Evolutionary conservation across 805 yeast species (phyloP).

Genomic region (Tetrapisispora taiwanensis): DNA sequence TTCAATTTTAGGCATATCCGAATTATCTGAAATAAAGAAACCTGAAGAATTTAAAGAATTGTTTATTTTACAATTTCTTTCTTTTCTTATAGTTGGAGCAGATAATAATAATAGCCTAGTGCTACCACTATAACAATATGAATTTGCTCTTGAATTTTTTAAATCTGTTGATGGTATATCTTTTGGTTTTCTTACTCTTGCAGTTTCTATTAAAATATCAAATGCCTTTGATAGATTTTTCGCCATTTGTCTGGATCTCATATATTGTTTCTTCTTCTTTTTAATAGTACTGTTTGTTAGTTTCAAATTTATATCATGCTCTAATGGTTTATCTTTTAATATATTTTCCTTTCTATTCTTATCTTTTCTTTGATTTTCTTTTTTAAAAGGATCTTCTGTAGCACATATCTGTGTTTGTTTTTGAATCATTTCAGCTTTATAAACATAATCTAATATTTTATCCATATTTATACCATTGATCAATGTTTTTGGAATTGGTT

Average conservation of each 20-base stretch:
- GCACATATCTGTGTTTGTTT: too few species aligned
- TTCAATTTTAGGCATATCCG: background rate
- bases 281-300: background rate
- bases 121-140: slow-evolving; percentile 1
- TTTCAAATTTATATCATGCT: background rate
- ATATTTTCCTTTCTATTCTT: background rate
- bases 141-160: background rate
- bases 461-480: background rate
- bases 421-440: background rate
- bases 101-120: slow-evolving; percentile 1
- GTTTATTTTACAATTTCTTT: background rate
- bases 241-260: background rate
- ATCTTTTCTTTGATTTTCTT: background rate
- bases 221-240: slow-evolving; percentile 2
- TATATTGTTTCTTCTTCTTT: background rate
- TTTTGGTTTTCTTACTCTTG: background rate
- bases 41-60: background rate
- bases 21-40: slow-evolving; percentile 1
- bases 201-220: background rate
- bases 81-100: background rate
- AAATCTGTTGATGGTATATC: background rate
- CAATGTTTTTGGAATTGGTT: background rate
- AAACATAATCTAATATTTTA: background rate
- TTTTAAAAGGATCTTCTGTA: too few species aligned
- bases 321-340: too few species aligned